Base-by-base conservation (phyloP, 768 basidiomycete species). In the Sarcodon sp. region DNA sequence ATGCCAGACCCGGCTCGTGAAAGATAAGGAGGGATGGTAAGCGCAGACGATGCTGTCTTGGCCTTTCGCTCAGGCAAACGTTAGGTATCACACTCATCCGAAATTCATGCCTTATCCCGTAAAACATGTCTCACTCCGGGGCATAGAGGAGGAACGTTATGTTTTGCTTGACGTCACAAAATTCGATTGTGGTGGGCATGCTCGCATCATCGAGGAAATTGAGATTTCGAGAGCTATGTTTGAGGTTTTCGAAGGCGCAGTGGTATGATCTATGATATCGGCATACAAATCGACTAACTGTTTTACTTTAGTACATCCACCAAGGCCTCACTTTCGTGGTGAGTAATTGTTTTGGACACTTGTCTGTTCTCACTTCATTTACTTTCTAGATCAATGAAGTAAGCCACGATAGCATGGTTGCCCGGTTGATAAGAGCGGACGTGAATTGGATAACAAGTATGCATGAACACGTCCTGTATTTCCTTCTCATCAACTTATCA, bases 191-290 rank as follows among this genome's bases (percentile, higher is more conserved):
- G 71, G 61, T 15, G 67, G 67, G 10, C 57, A 35, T 0, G 61
- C 65, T 15, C 66, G 59, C 13, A 69, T 87, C 33, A 57, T 94
- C 7, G 90, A 94, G 64, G 87, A 92, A 59, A 68, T 89, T 18
- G 91, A 93, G 62, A 62, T 82, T 37, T 88, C 85, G 16, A 69
- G 90, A 32, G 87, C 88, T 0, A 64, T 90, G 47, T 94, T 92
- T 54, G 91, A 93, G 61, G 66, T 87, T 7, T 94, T 92, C 56
- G 89, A 92, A 64, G 91, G 90, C 10, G 89, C 80, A 4, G 79
- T 93, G 52, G 86, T 87, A 61, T 53, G 70, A 67, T 2, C 10
- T 48, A 55, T 35, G 8, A 49, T 35, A 38, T 44, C 15, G 31
- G 38, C 32, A 18, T 11, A 4, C 16, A 21, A 32, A 13, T 36